These are phyloP conservation scores for Schrenkiella parvula DNA, from an alignment of 345 rosid genomes.

Conservation along the genomic window DNA sequence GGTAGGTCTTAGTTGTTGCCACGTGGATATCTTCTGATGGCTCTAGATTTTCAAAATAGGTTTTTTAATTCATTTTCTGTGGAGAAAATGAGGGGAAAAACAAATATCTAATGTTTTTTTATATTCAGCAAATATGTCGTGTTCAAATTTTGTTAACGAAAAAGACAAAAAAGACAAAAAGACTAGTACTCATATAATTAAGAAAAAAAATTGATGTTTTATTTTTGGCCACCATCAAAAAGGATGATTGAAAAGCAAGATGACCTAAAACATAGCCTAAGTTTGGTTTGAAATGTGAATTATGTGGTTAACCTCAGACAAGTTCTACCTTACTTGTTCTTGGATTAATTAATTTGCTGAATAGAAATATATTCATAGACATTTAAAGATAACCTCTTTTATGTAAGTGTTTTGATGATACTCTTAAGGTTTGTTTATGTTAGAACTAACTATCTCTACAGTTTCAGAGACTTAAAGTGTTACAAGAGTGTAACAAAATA, in stretches of 20 bases:
- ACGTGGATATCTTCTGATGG: conserved; percentile 23
- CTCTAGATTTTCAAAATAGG: neutral
- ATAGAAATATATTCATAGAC: too few relatives aligned
- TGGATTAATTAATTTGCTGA: neutral
- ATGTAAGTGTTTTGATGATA: too few relatives aligned
- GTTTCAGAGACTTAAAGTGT: too few relatives aligned
- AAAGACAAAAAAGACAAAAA: neutral
- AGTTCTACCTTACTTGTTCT: neutral
- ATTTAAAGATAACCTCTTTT: too few relatives aligned
- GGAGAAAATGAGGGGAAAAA: neutral
- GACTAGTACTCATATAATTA: neutral
- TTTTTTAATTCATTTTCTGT: conserved; percentile 4
- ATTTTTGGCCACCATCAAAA: too few relatives aligned
- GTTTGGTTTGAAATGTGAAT: neutral
- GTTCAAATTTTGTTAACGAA: neutral
- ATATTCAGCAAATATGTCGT: conserved; percentile 22
- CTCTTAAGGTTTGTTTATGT: too few relatives aligned
- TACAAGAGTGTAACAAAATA: too few relatives aligned
- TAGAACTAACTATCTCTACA: too few relatives aligned
- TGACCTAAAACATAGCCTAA: conserved; percentile 9
- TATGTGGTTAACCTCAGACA: neutral
- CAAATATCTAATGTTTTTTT: neutral
- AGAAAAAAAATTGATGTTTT: neutral
- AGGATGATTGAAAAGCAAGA: too few relatives aligned
- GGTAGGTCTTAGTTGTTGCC: conserved; percentile 10